phyloP scores from a whole-genome alignment of 148 eudicot genomes.

The Fagopyrum homotropicum region DNA sequence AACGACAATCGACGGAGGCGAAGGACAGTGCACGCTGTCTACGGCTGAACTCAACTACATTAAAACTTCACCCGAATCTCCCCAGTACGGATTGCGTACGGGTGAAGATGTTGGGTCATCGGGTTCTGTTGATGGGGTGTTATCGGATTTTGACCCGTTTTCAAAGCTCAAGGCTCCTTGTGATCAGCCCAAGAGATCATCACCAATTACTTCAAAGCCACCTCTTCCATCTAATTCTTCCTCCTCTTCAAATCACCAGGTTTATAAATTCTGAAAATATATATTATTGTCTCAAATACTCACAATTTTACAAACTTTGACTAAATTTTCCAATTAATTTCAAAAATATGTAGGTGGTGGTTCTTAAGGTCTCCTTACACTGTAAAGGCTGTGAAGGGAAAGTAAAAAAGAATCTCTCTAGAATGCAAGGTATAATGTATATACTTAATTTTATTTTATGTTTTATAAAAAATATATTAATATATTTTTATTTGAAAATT shows the following conservation, averaged over 20 bases:
- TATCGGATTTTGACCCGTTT: neutral
- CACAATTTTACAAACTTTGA: neutral
- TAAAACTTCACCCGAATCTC: neutral
- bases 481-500: too few species aligned
- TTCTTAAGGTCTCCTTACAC: conserved; percentile 79
- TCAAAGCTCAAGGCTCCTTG: neutral
- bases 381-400: conserved; percentile 84
- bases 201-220: neutral
- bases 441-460: too few species aligned
- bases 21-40: neutral
- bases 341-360: conserved; percentile 53
- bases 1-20: neutral
- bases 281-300: neutral
- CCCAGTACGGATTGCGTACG: neutral
- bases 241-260: neutral
- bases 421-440: conserved; percentile 94
- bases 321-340: neutral
- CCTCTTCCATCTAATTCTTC: neutral
- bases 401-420: conserved; percentile 68
- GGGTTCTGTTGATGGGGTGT: neutral
- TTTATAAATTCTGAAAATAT: neutral
- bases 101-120: neutral
- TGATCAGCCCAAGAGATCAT: neutral
- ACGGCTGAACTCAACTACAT: neutral
- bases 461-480: too few species aligned